Evolutionary conservation across 345 rosid species (phyloP), one percentile per base, ranked within the genome.

Genomic region (Aethionema arabicum): DNA sequence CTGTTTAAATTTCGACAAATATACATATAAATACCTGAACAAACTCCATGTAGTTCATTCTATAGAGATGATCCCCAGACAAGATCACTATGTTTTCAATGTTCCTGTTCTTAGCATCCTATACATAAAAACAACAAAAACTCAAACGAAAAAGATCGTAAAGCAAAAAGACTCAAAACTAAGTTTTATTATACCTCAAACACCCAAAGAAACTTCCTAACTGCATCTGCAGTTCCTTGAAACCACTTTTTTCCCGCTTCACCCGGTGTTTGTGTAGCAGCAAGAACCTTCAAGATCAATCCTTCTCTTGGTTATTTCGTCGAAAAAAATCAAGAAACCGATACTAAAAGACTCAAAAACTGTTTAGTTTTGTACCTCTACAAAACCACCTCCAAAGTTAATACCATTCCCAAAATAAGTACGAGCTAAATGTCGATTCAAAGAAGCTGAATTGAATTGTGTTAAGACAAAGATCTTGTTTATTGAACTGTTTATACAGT

Each of bases 161-260:
- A 38, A 21, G 36, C 15, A 52, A 21, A 59, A 13, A 21, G 2
- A 36, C 32, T 32, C 42, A 0, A 0, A 27, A 2, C 16, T 1
- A 39, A 50, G 10, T 44, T 48, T 7, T 65, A 61, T 7, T 65
- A 61, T 74, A 85, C 98, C 89, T 91, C 93, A 65, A 91, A 81
- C 45, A 91, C 55, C 98, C 96, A 87, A 9, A 78, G 55, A 61
- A 87, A 91, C 52, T 84, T 91, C 74, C 96, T 84, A 29, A 87
- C 93, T 56, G 96, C 96, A 78, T 91, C 98, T 30, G 96, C 96
- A 64, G 98, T 91, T 43, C 98, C 98, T 77, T 87, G 93, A 72
- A 90, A 90, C 97, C 96, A 91, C 69, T 75, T 85, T 67, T 82
- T 83, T 65, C 95, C 97, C 0, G 83, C 75, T 72, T 83, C 88